Percentiles rank a stretch among this genome's conserved stretches.
Conservation (phyloP, 2,329 filamentous ascomycete species). For the Claviceps pazoutovae region DNA sequence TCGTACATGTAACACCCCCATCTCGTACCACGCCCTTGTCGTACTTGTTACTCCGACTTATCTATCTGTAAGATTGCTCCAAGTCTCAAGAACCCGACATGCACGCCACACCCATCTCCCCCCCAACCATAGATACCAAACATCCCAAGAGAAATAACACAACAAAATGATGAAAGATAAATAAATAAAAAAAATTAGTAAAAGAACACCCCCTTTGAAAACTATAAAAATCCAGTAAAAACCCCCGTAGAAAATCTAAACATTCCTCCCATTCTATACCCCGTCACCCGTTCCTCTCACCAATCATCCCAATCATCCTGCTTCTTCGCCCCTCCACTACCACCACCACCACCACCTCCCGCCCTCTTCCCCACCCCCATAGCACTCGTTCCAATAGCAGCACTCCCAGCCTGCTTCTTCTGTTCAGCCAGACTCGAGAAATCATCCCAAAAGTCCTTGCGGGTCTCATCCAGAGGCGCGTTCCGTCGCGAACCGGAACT, state of each 20-base stretch:
- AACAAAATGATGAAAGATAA: background rate
- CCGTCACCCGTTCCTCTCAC: slow-evolving; percentile 20
- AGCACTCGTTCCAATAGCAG: slow-evolving; percentile 43
- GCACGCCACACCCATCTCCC: too few relatives aligned
- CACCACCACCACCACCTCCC: slow-evolving; percentile 12
- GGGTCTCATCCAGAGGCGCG: slow-evolving; percentile 43
- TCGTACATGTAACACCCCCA: too few relatives aligned
- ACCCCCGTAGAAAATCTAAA: too few relatives aligned
- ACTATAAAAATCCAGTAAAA: too few relatives aligned
- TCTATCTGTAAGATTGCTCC: too few relatives aligned
- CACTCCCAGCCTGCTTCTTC: slow-evolving; percentile 25
- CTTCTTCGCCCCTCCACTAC: slow-evolving; percentile 23
- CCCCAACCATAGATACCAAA: too few relatives aligned
- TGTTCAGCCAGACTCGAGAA: slow-evolving; percentile 60
- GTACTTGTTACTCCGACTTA: too few relatives aligned
- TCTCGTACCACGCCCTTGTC: too few relatives aligned
- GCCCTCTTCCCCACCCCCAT: slow-evolving; percentile 38
- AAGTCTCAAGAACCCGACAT: too few relatives aligned
- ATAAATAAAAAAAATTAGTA: background rate
- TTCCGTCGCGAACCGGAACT: slow-evolving; percentile 14
- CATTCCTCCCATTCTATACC: too few relatives aligned
- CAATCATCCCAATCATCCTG: slow-evolving; percentile 51
- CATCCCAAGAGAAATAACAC: too few relatives aligned
- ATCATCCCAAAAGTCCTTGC: slow-evolving; percentile 83
- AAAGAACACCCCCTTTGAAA: too few relatives aligned